phyloP scores from a whole-genome alignment of 345 rosid species.

The Camelina sativa region DNA sequence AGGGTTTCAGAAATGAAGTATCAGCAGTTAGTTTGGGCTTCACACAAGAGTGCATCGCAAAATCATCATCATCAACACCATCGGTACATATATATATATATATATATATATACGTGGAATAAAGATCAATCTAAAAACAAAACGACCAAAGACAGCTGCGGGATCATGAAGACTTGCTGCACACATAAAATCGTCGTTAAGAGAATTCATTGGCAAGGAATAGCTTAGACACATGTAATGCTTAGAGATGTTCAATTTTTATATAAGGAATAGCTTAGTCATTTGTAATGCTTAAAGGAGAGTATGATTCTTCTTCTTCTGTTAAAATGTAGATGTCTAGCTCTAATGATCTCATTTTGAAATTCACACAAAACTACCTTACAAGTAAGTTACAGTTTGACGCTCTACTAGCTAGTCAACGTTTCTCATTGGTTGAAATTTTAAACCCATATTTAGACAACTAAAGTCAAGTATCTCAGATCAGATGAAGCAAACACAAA shows the following conservation, averaged over 20 bases:
- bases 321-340: not conserved
- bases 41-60: not conserved
- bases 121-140: not conserved
- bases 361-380: not conserved
- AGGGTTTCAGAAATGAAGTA: constrained; percentile 1
- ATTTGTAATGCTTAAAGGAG: too few species aligned
- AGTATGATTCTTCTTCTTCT: not conserved
- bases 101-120: not conserved
- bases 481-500: too few species aligned
- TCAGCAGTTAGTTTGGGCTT: not conserved
- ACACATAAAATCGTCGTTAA: not conserved
- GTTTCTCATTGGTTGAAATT: not conserved
- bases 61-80: not conserved
- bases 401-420: not conserved
- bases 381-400: not conserved
- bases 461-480: not conserved
- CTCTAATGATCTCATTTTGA: not conserved
- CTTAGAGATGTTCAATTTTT: not conserved
- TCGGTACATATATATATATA: not conserved
- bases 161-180: not conserved
- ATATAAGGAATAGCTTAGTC: not conserved
- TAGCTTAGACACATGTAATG: not conserved
- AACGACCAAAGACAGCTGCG: not conserved
- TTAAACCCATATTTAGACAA: not conserved
- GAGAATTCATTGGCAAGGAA: not conserved